Conservation (phyloP, 805 yeast species). For the Yarrowia bubula region DNA sequence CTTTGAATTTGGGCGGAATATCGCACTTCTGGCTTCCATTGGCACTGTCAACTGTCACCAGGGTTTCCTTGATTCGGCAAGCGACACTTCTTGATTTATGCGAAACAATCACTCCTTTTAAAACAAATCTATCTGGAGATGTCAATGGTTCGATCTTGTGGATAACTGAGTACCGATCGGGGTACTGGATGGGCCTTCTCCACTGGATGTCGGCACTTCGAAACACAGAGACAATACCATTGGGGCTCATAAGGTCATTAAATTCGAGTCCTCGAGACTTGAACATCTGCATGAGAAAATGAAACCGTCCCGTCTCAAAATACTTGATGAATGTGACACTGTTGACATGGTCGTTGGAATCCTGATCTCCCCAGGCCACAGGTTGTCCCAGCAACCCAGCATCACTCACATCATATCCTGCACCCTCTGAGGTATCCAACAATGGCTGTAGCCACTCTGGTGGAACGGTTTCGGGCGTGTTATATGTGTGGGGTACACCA, state of each 20-base stretch:
- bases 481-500: background rate
- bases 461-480: background rate
- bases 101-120: background rate
- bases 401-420: background rate
- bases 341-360: slow-evolving; percentile 3
- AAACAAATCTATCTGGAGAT: background rate
- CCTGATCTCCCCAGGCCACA: slow-evolving; percentile 16
- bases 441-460: background rate
- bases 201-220: slow-evolving; percentile 10
- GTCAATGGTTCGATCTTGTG: slow-evolving; percentile 4
- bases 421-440: background rate
- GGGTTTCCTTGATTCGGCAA: background rate
- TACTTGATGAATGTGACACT: slow-evolving; percentile 5
- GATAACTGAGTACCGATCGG: background rate
- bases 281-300: slow-evolving; percentile 1
- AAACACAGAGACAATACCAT: background rate
- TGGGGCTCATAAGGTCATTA: slow-evolving; percentile 5
- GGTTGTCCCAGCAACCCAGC: background rate
- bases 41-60: background rate
- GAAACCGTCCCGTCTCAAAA: slow-evolving; percentile 6
- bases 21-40: background rate
- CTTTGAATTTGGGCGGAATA: slow-evolving; percentile 3
- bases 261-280: background rate
- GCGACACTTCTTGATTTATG: slow-evolving; percentile 1
- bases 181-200: slow-evolving; percentile 9